Evolutionary conservation across 2,329 filamentous ascomycete genomes (phyloP), one percentile per base, ranked within the genome.

Genomic region (Ophiostoma populinum): DNA sequence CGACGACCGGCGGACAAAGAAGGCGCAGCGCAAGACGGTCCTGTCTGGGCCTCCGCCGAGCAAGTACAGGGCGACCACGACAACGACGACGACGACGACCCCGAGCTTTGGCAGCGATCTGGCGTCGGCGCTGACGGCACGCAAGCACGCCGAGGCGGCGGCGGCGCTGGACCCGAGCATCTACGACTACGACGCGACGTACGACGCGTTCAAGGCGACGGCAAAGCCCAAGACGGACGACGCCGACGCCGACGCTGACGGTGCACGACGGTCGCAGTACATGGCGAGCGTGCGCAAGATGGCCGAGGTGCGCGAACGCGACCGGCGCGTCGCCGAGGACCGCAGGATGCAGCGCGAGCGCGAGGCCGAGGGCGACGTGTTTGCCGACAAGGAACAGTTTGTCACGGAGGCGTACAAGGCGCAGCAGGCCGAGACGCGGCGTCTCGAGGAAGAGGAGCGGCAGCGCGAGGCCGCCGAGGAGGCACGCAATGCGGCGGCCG

Each of bases 161-260:
- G 62, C 73, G 41, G 64, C 70, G 40, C 50, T 78, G 7, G 81
- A 90, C 47, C 61, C 79, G 2, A 75, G 71, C 32, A 75, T 90
- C 45, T 90, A 86, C 60, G 81, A 90, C 56, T 92, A 90, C 57
- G 82, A 92, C 51, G 68, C 67, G 2, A 79, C 82, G 16, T 86
- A 83, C 56, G 80, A 87, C 46, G 78, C 76, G 1, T 62, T 87
- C 26, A 77, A 81, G 44, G 68, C 71, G 12, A 65, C 73, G 40
- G 67, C 70, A 45, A 56, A 57, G 2, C 62, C 61, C 4, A 55
- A 59, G 30, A 56, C 58, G 20, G 61, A 59, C 29, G 60, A 61
- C 36, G 65, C 65, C 35, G 65, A 67, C 4, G 55, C 59, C 2
- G 68, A 76, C 47, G 65, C 66, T 37, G 66, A 68, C 4, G 53